Conservation (phyloP, 306 rosid genomes). For the Fragaria iinumae region DNA sequence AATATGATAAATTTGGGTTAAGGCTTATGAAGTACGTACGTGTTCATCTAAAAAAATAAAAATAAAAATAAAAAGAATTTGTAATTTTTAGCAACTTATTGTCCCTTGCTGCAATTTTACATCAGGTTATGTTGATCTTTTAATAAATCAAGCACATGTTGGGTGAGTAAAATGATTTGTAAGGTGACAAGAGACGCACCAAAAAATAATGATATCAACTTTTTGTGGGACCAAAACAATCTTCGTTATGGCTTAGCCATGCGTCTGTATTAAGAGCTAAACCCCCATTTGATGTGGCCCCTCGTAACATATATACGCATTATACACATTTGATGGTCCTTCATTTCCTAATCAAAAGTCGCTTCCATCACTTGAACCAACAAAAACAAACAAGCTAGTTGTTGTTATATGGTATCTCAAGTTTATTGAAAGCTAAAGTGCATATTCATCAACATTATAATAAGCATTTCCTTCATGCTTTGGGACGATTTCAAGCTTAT, state of each 20-base stretch:
- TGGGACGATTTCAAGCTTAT: slow-evolving; percentile 11
- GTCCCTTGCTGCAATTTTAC: too few species aligned
- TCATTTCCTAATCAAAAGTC: slow-evolving; percentile 40
- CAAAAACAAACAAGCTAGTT: background rate
- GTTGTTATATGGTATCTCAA: background rate
- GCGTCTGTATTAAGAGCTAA: slow-evolving; percentile 26
- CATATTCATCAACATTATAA: slow-evolving; percentile 8
- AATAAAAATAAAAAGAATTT: too few species aligned
- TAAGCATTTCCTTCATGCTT: background rate
- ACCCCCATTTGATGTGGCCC: slow-evolving; percentile 17
- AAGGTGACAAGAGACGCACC: too few species aligned
- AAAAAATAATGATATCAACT: slow-evolving; percentile 40
- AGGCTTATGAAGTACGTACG: too few species aligned
- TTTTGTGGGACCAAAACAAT: slow-evolving; percentile 45
- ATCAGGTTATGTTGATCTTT: too few species aligned
- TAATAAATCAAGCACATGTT: too few species aligned
- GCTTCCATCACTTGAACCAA: slow-evolving; percentile 19
- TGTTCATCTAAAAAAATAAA: too few species aligned
- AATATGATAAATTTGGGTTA: too few species aligned
- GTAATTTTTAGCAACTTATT: too few species aligned
- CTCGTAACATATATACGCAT: background rate
- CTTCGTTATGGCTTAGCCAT: slow-evolving; percentile 28
- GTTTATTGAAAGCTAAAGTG: background rate
- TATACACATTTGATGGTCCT: background rate
- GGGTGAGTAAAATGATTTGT: too few species aligned